A percentile compares a stretch with the other conserved stretches of the same genome.
These are phyloP conservation scores for Sporormia fimetaria DNA, from an alignment of 495 filamentous ascomycete species.

Conservation along the genomic window DNA sequence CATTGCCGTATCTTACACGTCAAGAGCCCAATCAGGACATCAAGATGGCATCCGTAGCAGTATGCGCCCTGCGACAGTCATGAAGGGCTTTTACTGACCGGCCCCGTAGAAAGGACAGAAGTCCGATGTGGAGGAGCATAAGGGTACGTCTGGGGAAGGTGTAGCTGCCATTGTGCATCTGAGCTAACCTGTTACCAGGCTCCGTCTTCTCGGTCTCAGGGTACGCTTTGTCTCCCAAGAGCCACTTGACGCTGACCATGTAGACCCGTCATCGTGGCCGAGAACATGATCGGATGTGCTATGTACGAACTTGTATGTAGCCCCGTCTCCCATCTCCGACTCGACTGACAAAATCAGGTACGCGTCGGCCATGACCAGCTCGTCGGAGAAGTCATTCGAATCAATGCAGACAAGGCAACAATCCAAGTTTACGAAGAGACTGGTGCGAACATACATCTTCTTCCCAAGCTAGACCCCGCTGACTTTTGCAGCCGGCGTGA, in stretches of 20 bases:
- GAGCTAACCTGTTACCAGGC: slow-evolving; percentile 34
- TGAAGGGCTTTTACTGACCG: slow-evolving; percentile 9
- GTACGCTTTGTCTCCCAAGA: slow-evolving; percentile 40
- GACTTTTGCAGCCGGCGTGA: slow-evolving; percentile 62
- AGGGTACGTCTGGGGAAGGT: slow-evolving; percentile 37
- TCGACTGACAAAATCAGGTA: slow-evolving; percentile 44
- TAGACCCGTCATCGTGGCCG: slow-evolving; percentile 91
- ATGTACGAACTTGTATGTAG: slow-evolving; percentile 91
- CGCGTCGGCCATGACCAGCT: slow-evolving; percentile 80
- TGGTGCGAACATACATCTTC: slow-evolving; percentile 41
- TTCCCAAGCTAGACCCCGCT: not conserved
- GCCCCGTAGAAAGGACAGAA: slow-evolving; percentile 17
- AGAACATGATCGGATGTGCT: slow-evolving; percentile 97
- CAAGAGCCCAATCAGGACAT: slow-evolving; percentile 2
- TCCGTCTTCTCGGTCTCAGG: slow-evolving; percentile 75
- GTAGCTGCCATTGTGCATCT: slow-evolving; percentile 1
- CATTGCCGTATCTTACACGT: slow-evolving; percentile 2
- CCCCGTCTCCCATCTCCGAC: too few relatives aligned
- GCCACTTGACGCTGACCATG: slow-evolving; percentile 26
- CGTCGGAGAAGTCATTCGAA: slow-evolving; percentile 95
- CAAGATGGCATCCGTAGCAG: slow-evolving; percentile 28
- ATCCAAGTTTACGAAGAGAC: slow-evolving; percentile 99
- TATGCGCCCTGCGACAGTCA: slow-evolving; percentile 9
- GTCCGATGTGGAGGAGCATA: slow-evolving; percentile 38
- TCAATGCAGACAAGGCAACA: slow-evolving; percentile 86